Base-by-base conservation (phyloP, 2,329 filamentous ascomycete species). In the Diaporthe aspalathi region DNA sequence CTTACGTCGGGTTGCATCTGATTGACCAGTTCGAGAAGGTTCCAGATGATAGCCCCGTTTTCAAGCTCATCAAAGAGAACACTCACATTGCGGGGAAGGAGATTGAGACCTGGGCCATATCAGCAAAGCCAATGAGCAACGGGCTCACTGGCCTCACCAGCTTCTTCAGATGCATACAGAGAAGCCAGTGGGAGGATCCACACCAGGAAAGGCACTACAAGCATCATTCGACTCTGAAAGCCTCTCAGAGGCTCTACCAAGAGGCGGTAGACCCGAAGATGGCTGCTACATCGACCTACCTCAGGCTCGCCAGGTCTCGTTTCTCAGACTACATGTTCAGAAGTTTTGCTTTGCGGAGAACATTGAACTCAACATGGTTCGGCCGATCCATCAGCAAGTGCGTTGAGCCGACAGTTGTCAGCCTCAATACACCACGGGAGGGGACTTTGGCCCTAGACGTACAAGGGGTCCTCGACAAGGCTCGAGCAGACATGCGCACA, bases 381-480 rank as follows among this genome's bases (percentile, higher is more conserved):
- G 16, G n/a, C 43, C 56, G 9, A n/a, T 43, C 35, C 35, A 60
- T 60, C 38, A 60, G 38, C 43, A 45, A 45, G 38, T 60, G 27
- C 22, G 5, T 14, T 2, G 22, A 43, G 16, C 38, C 38, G 2
- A 27, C 24, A 0, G 5, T 4, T 11, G 3, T 45, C 38, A 60
- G 38, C 24, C 43, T 60, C 24, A 45, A 27, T n/a, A 60, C 56
- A 4, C 56, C 56, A 2, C 38, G 56, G 5, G 16, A 6, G 20
- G 56, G 56, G 2, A 24, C 24, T 2, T n/a, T 60, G 22, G 43
- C 43, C 5, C 24, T 60, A 9, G 16, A 60, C 17, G 38, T 60
- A 8, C 56, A 60, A 43, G 56, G 56, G 2, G 16, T 60, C 17
- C 43, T 29, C n/a, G 56, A 60, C 56, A 60, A 60, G 24, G 38